phyloP scores from a whole-genome alignment of 2,329 filamentous ascomycete genomes.

The Knufia fluminis region DNA sequence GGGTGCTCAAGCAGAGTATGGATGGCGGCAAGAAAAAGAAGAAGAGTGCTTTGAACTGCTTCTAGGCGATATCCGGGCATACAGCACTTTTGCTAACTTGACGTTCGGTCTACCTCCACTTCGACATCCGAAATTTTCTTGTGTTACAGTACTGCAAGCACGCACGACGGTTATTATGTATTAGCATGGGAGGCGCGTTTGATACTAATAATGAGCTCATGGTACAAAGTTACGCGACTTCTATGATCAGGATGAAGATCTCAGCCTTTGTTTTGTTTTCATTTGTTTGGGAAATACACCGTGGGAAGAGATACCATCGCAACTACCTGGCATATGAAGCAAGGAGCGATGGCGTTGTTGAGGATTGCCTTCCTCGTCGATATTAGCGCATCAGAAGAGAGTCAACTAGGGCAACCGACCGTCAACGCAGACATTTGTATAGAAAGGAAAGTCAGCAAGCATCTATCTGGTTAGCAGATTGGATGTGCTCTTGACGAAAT shows the following conservation, averaged over 20 bases:
- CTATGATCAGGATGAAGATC: neutral
- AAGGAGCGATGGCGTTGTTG: neutral
- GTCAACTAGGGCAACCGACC: too few species aligned
- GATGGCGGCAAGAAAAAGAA: slow-evolving; percentile 69
- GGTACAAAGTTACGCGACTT: neutral
- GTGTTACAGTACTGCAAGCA: neutral
- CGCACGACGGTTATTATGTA: neutral
- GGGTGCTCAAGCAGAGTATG: slow-evolving; percentile 55
- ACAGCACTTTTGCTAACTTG: neutral
- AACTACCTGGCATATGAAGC: neutral
- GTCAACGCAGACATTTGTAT: neutral
- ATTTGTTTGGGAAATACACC: neutral
- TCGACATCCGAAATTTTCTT: neutral
- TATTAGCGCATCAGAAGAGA: too few species aligned
- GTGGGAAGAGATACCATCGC: neutral
- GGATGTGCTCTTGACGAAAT: neutral
- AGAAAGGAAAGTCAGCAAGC: neutral
- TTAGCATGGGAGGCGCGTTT: neutral
- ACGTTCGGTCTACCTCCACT: neutral
- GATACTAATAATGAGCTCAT: neutral
- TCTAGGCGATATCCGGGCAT: slow-evolving; percentile 45
- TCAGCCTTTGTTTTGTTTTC: neutral
- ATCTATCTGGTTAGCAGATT: neutral
- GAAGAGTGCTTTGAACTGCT: slow-evolving; percentile 92
- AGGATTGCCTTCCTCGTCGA: neutral